Percentiles rank a stretch among this genome's conserved stretches.
These are phyloP conservation scores for Termitomyces sp. DNA, from an alignment of 768 basidiomycete genomes.

Conservation along the genomic window DNA sequence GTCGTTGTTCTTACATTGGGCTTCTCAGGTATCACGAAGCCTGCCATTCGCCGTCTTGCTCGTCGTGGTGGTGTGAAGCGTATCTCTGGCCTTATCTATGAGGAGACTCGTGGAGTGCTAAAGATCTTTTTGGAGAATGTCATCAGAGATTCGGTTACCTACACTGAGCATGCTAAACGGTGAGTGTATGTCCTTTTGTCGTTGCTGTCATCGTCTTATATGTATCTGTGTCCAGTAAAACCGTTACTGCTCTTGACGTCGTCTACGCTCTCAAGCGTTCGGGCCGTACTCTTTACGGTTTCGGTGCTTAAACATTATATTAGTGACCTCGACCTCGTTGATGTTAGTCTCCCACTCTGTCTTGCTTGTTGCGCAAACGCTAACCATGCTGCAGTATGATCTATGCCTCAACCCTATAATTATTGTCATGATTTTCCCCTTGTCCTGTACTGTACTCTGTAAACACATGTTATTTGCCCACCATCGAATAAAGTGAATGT, in stretches of 20 bases:
- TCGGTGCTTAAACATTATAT: slow-evolving; percentile 48
- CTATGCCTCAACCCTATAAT: not conserved
- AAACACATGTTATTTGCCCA: not conserved
- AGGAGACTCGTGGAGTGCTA: slow-evolving; percentile 88
- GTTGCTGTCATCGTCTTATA: not conserved
- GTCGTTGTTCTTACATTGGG: not conserved
- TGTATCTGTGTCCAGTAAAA: slow-evolving; percentile 33
- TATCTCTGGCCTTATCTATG: slow-evolving; percentile 83
- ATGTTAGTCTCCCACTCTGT: not conserved
- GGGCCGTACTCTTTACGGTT: slow-evolving; percentile 76
- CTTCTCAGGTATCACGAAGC: slow-evolving; percentile 64
- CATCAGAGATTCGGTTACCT: slow-evolving; percentile 89
- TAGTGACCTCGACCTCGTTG: not conserved
- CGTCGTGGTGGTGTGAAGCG: slow-evolving; percentile 92
- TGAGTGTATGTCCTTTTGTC: not conserved
- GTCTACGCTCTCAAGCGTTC: slow-evolving; percentile 73
- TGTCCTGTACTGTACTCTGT: not conserved
- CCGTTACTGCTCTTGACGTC: slow-evolving; percentile 82
- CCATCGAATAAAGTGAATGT: not conserved
- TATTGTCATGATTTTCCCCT: not conserved
- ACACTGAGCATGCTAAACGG: slow-evolving; percentile 90
- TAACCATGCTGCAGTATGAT: not conserved
- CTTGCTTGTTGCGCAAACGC: not conserved
- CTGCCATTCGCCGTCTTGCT: slow-evolving; percentile 81
- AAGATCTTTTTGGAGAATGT: slow-evolving; percentile 88